Evolutionary conservation across 352 stramenopile species (phyloP), one percentile per base, ranked within the genome.

Genomic region (Phytophthora cactorum): DNA sequence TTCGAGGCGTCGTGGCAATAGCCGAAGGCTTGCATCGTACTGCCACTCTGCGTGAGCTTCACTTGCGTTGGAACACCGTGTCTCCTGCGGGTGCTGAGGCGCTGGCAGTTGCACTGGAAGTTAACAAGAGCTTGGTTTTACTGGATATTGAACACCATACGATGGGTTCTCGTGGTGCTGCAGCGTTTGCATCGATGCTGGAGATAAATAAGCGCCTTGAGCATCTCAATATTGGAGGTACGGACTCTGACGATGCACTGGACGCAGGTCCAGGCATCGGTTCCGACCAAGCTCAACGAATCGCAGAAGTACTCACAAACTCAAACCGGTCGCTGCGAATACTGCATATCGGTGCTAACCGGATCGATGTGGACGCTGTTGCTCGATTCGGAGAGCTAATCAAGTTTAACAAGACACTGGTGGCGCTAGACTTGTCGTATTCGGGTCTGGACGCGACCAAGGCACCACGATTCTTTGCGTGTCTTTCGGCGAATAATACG

Each of bases 121-220:
- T 63, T 4, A 94, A 92, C 74, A 83, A 94, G 61, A 77, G 71
- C 28, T 64, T 94, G 12, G 68, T 41, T 5, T 3, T 91, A 4
- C 72, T 94, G 1, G 86, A 94, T 51, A 89, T 94, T 62, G 82
- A 91, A 57, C 81, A 91, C 51, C 86, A 94, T 52, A 82, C 79
- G 0, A 94, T 94, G 81, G 82, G 81, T 0, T 51, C 61, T 3
- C 67, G 64, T 22, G 84, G 88, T 5, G 88, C 81, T 8, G 39
- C 47, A 14, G 84, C 83, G 2, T 91, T 96, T 58, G 81, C 83
- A 0, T 68, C 49, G 1, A 94, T 92, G 86, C 73, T 94, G 15
- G 52, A 47, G 9, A 63, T 54, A 47, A 94, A 92, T 59, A 81
- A 61, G 17, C 65, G 69, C 4, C 78, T 92, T 0, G 59, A 79